Evolutionary conservation across 257 asterid species (phyloP).

Genomic region (Cynanchum wilfordii): DNA sequence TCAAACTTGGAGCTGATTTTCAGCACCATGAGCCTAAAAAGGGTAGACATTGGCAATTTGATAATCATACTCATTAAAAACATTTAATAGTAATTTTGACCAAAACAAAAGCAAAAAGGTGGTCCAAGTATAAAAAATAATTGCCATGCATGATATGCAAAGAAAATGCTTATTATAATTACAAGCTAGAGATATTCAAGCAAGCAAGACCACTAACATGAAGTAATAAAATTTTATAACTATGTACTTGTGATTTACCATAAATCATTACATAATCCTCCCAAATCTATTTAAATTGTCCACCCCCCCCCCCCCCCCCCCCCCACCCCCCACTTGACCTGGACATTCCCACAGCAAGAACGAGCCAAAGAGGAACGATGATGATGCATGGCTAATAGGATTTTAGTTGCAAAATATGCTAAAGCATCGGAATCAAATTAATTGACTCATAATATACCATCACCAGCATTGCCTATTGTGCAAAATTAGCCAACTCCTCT

Average conservation of each 20-base stretch:
- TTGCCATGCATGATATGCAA: not conserved
- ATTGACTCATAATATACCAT: not conserved
- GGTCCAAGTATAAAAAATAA: not conserved
- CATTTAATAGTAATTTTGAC: not conserved
- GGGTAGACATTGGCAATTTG: slow-evolving; percentile 14
- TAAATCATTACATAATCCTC: too few species aligned
- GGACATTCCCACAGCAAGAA: not conserved
- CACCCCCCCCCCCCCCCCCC: too few species aligned
- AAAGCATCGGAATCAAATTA: not conserved
- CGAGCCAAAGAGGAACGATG: not conserved
- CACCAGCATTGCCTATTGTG: not conserved
- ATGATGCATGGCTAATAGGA: not conserved
- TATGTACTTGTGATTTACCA: not conserved
- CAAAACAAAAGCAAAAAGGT: not conserved
- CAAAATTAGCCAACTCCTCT: not conserved
- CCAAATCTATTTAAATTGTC: too few species aligned
- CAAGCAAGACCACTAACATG: not conserved
- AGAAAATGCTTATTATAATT: not conserved
- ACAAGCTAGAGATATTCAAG: not conserved
- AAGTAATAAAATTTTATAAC: not conserved
- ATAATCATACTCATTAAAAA: not conserved
- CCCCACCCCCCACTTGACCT: too few species aligned
- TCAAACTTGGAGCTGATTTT: slow-evolving; percentile 95
- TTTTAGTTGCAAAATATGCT: not conserved
- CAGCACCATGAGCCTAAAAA: slow-evolving; percentile 84